Evolutionary conservation across 2,329 filamentous ascomycete species (phyloP), one percentile per base, ranked within the genome.

Genomic region (Coniochaeta ligniaria): DNA sequence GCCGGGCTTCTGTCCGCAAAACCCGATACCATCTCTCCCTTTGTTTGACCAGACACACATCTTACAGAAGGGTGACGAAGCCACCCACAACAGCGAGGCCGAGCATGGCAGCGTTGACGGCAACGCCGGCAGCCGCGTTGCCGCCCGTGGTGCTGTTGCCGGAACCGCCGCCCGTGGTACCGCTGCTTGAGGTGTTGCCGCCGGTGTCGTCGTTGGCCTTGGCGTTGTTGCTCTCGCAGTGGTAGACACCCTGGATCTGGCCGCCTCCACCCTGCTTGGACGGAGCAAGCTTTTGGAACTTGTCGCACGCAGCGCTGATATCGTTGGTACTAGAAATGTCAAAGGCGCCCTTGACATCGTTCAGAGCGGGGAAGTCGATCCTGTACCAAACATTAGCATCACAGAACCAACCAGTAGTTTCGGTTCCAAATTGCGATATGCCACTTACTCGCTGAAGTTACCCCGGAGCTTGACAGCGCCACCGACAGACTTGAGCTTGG

Each of bases 381-480:
- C 92, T 96, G 67, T 1, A 60, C 43, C 7, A 5, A 16, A 59
- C 62, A 69, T 79, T 68, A 77, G 73, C 61, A 24, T 20, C 58
- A 59, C 35, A 35, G 24, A 3, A n/a, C 14, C 11, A 9, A 4
- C 2, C 17, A 35, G 5, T 57, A 8, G 1, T 26, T 6, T 43
- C 4, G 9, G 14, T 2, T 41, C 14, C 1, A 16, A 16, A 58
- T 14, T 1, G 26, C 16, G 14, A 11, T 28, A 24, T 52, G 9
- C 26, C 20, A 84, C 91, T 81, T 83, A 96, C 92, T 84, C 80
- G 64, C 86, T 83, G 76, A 97, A 96, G 79, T 86, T 89, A 70
- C 95, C 95, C 69, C 87, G 87, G 74, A 96, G 85, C 74, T 92
- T 88, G 71, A 98, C 81, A 69, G 91, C 92, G 78, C 93, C 94